phyloP scores from a whole-genome alignment of 495 filamentous ascomycete species.

The Tuber magnatum region DNA sequence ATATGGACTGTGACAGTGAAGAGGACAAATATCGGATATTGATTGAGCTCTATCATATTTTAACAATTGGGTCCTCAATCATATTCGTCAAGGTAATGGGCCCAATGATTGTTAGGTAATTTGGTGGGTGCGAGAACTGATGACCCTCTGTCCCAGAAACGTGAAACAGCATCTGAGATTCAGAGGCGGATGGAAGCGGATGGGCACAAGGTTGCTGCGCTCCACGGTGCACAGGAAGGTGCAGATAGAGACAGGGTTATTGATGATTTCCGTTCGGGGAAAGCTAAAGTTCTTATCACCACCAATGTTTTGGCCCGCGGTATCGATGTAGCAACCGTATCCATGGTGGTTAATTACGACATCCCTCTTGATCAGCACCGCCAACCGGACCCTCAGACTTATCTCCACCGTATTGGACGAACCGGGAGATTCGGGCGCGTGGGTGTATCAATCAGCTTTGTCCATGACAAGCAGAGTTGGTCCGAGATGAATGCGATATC shows the following conservation, averaged over 20 bases:
- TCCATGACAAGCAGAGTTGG: constrained; percentile 71
- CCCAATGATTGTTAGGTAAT: not conserved
- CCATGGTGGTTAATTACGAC: constrained; percentile 95
- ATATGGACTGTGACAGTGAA: constrained; percentile 77
- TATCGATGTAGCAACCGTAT: constrained; percentile 93
- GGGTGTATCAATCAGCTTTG: constrained; percentile 90
- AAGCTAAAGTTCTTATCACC: constrained; percentile 94
- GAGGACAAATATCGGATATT: constrained; percentile 79
- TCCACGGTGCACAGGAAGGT: constrained; percentile 81
- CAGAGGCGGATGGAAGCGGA: constrained; percentile 76
- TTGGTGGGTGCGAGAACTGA: constrained; percentile 30
- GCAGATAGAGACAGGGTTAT: constrained; percentile 75
- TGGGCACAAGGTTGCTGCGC: constrained; percentile 79
- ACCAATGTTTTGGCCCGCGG: constrained; percentile 96
- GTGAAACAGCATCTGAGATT: constrained; percentile 72
- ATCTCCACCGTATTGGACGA: constrained; percentile 95
- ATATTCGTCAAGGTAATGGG: constrained; percentile 81
- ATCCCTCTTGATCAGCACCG: constrained; percentile 55
- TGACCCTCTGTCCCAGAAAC: constrained; percentile 50
- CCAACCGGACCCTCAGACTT: constrained; percentile 77
- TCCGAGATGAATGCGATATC: constrained; percentile 68
- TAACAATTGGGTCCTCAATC: constrained; percentile 93
- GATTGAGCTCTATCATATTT: constrained; percentile 84
- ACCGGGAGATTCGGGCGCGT: constrained; percentile 95
- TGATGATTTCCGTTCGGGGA: constrained; percentile 74